Conservation (phyloP, 2,329 filamentous ascomycete genomes). For the Fusarium metavorans region DNA sequence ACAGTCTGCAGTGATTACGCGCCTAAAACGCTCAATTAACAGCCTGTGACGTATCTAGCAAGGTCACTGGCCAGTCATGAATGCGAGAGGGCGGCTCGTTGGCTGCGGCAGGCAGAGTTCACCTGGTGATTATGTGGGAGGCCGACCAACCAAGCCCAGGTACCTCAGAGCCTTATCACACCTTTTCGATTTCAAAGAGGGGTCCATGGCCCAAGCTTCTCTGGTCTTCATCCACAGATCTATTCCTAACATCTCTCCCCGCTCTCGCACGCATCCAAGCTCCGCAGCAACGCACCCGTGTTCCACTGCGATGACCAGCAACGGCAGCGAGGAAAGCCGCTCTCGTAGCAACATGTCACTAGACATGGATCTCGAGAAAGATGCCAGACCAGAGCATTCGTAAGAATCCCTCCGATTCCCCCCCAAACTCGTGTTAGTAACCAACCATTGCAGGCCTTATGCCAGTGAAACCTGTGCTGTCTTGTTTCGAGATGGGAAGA, state of each 20-base stretch:
- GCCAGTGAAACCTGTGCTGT: neutral
- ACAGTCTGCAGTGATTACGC: neutral
- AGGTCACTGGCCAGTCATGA: neutral
- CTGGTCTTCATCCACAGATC: neutral
- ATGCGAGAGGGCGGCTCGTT: neutral
- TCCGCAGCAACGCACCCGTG: neutral
- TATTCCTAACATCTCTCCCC: neutral
- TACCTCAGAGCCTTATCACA: neutral
- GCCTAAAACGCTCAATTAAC: neutral
- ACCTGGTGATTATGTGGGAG: neutral
- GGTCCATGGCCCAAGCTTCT: neutral
- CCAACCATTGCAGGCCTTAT: neutral
- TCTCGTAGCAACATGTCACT: neutral
- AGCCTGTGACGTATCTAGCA: neutral
- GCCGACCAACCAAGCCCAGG: neutral
- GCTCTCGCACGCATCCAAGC: neutral
- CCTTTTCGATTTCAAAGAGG: neutral
- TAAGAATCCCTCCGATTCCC: neutral
- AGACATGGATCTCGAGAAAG: neutral
- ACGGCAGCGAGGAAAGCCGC: neutral
- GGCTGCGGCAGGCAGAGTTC: neutral
- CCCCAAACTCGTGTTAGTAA: neutral
- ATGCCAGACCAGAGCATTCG: neutral
- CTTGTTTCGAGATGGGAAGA: neutral
- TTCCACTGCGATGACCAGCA: neutral